Percentiles rank a stretch among this genome's conserved stretches.
These are phyloP conservation scores for Diutina pseudorugosa DNA, from an alignment of 1,139 yeast genomes.

Conservation along the genomic window DNA sequence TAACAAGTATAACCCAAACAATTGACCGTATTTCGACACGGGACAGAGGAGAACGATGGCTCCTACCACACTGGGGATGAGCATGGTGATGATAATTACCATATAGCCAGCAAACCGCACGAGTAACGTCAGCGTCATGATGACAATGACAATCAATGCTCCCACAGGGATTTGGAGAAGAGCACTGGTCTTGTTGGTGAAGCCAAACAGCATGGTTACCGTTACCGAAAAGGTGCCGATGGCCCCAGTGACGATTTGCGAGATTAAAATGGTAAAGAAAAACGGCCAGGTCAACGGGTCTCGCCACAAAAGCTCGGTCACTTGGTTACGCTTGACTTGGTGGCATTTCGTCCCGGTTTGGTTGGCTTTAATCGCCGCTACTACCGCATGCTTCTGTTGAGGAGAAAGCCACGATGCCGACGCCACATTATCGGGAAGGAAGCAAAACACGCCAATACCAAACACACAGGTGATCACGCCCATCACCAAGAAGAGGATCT, in stretches of 20 bases:
- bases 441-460: constrained; percentile 16
- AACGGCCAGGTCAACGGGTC: constrained; percentile 28
- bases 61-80: constrained; percentile 24
- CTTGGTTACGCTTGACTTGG: constrained; percentile 16
- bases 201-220: constrained; percentile 26
- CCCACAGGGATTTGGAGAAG: constrained; percentile 31
- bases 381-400: constrained; percentile 19
- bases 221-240: constrained; percentile 29
- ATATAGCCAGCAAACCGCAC: constrained; percentile 7
- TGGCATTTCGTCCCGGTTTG: constrained; percentile 19
- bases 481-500: constrained; percentile 25
- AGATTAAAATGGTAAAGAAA: constrained; percentile 20
- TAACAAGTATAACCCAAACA: constrained; percentile 24
- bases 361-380: constrained; percentile 10
- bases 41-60: constrained; percentile 20
- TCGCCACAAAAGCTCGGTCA: constrained; percentile 18
- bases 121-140: constrained; percentile 19
- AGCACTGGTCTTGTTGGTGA: constrained; percentile 19
- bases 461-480: constrained; percentile 23
- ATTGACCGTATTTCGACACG: constrained; percentile 18
- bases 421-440: constrained; percentile 30
- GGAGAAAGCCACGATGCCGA: constrained; percentile 25
- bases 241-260: constrained; percentile 31
- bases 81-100: constrained; percentile 18
- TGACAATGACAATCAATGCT: constrained; percentile 21